Evolutionary conservation across 805 yeast genomes (phyloP), one percentile per base, ranked within the genome.

Genomic region (Yamadazyma tumulicola): DNA sequence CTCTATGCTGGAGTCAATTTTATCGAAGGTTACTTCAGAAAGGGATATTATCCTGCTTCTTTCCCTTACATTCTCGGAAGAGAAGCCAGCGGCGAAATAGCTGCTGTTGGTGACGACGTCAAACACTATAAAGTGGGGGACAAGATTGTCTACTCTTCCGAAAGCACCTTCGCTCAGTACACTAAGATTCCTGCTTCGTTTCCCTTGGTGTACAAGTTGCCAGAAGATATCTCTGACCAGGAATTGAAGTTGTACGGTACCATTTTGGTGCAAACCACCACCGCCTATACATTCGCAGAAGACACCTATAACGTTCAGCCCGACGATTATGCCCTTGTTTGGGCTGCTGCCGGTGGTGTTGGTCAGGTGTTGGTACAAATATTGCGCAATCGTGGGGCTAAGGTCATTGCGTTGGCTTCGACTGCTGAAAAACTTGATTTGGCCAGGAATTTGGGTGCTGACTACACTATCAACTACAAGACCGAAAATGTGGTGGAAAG

Each of bases 341-440:
- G 88, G 65, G 97, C 97, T 4, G 96, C 96, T 6, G 96, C 97
- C 3, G 97, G 97, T 29, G 96, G 97, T 37, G 91, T 85, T 32
- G 97, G 97, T 4, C 70, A 75, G 33, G 46, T 85, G 13, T 62
- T 87, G 35, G 66, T 70, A 32, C 96, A 88, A 56, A 62, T 88
- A 58, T 59, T 82, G 32, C 57, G 68, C 19, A 51, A 59, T 16
- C 67, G 64, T 31, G 95, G 95, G 14, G 96, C 88, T 4, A 79
- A 75, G 43, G 88, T 79, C 29, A 87, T 89, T 59, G 96, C 94
- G 3, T 69, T 84, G 24, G 93, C 94, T 5, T 86, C 96, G 2
- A 69, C 85, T 9, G 75, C 71, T 18, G 94, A 74, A 37, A 89
- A 89, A 59, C 69, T 82, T 45, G 58, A 67, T 34, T 48, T 78